Evolutionary conservation across 805 yeast genomes (phyloP).

Genomic region (Candida manassasensis): DNA sequence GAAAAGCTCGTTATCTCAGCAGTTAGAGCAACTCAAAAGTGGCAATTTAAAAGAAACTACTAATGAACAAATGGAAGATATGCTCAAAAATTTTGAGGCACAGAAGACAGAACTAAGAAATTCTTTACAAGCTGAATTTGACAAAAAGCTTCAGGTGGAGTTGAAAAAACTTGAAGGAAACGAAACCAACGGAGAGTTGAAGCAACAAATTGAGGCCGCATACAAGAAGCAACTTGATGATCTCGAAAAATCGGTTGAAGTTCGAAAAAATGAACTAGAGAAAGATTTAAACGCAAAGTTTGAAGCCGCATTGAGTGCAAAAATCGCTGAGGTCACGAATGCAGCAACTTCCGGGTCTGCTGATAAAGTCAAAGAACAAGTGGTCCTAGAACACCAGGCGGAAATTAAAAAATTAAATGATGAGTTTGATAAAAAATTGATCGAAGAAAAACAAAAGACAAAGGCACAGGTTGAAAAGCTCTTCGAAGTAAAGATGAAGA

Average conservation of each 20-base stretch:
- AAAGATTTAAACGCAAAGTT: conserved; percentile 17
- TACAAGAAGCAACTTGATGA: conserved; percentile 15
- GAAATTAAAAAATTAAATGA: conserved; percentile 18
- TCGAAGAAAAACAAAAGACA: conserved; percentile 33
- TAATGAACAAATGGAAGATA: conserved; percentile 10
- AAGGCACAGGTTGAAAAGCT: conserved; percentile 51
- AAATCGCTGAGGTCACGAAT: conserved; percentile 13
- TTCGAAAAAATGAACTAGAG: conserved; percentile 32
- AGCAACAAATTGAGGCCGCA: conserved; percentile 18
- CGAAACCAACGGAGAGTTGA: conserved; percentile 17
- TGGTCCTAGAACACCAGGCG: conserved; percentile 13
- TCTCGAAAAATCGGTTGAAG: conserved; percentile 14
- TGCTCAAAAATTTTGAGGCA: conserved; percentile 14
- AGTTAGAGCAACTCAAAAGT: conserved; percentile 12
- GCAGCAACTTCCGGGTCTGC: conserved; percentile 7
- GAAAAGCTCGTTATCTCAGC: conserved; percentile 8
- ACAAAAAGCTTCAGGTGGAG: conserved; percentile 22
- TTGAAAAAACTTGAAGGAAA: conserved; percentile 24
- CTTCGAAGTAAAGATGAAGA: conserved; percentile 52
- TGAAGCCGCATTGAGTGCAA: conserved; percentile 18
- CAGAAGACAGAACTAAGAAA: conserved; percentile 14
- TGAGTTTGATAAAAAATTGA: conserved; percentile 16
- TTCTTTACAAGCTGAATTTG: conserved; percentile 16
- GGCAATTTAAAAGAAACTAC: conserved; percentile 15
- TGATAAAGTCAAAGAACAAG: conserved; percentile 8